Conservation (phyloP, 164 flowering plant genomes). For the Magnolia officinalis region DNA sequence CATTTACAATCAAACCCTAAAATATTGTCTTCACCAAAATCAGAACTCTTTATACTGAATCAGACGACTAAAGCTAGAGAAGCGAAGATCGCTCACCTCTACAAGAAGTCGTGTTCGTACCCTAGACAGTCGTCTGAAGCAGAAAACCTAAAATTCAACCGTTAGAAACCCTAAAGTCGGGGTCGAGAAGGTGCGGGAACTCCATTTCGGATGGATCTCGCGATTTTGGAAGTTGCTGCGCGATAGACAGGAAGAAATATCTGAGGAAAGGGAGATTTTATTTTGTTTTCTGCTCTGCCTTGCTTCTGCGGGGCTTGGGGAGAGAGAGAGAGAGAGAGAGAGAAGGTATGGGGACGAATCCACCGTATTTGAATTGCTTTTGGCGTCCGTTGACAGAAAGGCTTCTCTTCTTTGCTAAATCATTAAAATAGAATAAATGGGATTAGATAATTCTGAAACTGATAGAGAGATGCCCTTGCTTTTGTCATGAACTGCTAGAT, state of each 20-base stretch:
- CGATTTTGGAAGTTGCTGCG: neutral
- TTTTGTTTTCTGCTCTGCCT: neutral
- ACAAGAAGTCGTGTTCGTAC: neutral
- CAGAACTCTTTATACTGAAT: neutral
- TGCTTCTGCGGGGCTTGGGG: neutral
- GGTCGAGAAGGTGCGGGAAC: neutral
- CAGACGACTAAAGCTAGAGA: neutral
- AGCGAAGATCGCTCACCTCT: slow-evolving; percentile 1
- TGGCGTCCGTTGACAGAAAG: slow-evolving; percentile 58
- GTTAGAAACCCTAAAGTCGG: neutral
- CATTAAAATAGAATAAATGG: neutral
- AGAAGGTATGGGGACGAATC: slow-evolving; percentile 21
- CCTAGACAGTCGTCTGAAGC: neutral
- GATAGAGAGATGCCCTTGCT: neutral
- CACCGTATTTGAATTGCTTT: slow-evolving; percentile 38
- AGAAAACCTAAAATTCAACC: neutral
- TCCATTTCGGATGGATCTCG: neutral
- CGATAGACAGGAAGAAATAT: too few relatives aligned
- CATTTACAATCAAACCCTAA: neutral
- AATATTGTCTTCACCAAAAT: neutral
- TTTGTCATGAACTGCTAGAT: neutral
- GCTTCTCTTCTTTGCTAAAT: neutral
- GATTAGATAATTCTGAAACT: too few relatives aligned
- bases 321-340: neutral
- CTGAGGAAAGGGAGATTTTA: neutral